Base-by-base conservation (phyloP, 139 green algal species). In the Nannochloris sp. region DNA sequence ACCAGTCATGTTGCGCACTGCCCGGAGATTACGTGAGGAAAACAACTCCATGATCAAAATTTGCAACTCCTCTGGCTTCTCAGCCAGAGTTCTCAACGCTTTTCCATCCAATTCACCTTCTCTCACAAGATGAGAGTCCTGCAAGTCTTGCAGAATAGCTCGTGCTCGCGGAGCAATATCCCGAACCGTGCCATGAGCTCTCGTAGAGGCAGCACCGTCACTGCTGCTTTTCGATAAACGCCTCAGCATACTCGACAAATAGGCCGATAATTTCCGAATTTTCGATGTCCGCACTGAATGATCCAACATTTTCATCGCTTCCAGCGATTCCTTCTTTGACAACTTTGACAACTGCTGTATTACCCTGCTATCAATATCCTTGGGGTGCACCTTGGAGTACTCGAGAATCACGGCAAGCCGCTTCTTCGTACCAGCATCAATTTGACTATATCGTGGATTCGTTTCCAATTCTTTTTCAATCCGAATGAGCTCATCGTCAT, bases 1-100 rank as follows among this genome's bases (percentile, higher is more conserved):
- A 70, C 64, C 64, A 62, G 64, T 37, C 43, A 72, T 65, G 36
- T 65, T 66, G 19, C 65, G 55, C 9, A 72, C 54, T 8, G 36
- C 36, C 21, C 29, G 21, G 6, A 72, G 40, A 55, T 66, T 65
- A 31, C 65, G 36, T 7, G 57, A 21, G 11, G 16, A 36, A 29
- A 72, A 72, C 15, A 57, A 44, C 16, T 72, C 56, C 21, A 66
- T 53, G n/a, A 60, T 57, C 46, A 72, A 55, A 36, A 60, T 15
- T 5, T 72, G 65, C 7, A 65, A 9, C 3, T 72, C 65, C 10
- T 57, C 34, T 2, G 65, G 24, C 14, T 66, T 50, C 0, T 9
- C 12, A 19, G 65, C 36, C 36, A 72, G 29, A 19, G 18, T 15
- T 10, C 2, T 3, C 14, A 72, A 18, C 4, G 8, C 16, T 44